A percentile compares a stretch with the other conserved stretches of the same genome.
These are phyloP conservation scores for Cryphonectria parasitica DNA, from an alignment of 2,329 filamentous ascomycete genomes.

Conservation along the genomic window DNA sequence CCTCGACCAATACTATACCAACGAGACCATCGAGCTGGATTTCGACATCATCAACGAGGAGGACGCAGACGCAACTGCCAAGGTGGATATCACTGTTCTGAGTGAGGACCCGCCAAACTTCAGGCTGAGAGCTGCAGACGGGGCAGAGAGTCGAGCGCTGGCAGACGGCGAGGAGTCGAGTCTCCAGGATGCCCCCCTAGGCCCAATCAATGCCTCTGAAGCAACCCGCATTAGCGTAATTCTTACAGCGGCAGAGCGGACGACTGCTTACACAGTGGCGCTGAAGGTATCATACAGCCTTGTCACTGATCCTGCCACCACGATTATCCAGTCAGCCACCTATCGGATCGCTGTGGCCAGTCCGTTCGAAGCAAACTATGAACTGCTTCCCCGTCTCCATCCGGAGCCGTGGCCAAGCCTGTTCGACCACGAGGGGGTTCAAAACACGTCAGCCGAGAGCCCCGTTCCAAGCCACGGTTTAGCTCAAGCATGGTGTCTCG, in stretches of 20 bases:
- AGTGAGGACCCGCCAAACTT: conserved; percentile 59
- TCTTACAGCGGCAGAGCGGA: conserved; percentile 55
- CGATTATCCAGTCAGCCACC: conserved; percentile 73
- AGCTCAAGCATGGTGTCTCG: conserved; percentile 79
- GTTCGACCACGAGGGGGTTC: conserved; percentile 65
- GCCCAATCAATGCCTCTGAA: conserved; percentile 51
- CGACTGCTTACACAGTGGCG: conserved; percentile 67
- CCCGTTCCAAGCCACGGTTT: conserved; percentile 57
- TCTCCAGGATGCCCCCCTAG: conserved; percentile 48
- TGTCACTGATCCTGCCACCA: conserved; percentile 76
- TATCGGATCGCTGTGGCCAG: conserved; percentile 74
- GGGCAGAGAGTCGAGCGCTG: conserved; percentile 39
- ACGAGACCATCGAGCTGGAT: conserved; percentile 72
- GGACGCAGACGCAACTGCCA: conserved; percentile 74
- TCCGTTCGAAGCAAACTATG: conserved; percentile 91
- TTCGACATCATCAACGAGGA: conserved; percentile 81
- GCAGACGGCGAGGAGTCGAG: conserved; percentile 41
- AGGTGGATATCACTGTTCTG: conserved; percentile 69
- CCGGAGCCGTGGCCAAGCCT: conserved; percentile 83
- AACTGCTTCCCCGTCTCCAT: conserved; percentile 80
- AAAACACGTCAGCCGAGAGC: conserved; percentile 33
- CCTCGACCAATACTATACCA: conserved; percentile 78
- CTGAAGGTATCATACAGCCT: conserved; percentile 79
- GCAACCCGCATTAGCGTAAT: conserved; percentile 50
- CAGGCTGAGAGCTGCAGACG: conserved; percentile 44